Base-by-base conservation (phyloP, 2,329 filamentous ascomycete species). In the Thyridium curvatum region DNA sequence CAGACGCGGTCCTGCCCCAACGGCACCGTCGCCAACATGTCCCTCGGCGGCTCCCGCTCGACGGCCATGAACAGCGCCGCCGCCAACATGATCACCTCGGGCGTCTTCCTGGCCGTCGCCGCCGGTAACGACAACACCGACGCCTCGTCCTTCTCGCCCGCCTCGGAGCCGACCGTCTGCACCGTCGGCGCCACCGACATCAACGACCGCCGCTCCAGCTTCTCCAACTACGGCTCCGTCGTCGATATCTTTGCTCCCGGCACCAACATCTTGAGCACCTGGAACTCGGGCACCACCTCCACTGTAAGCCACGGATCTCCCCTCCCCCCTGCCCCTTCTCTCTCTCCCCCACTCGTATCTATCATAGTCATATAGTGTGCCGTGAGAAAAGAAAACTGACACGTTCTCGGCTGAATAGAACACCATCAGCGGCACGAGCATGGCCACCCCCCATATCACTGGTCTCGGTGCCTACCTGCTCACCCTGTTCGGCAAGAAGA, bases 21-120 rank as follows among this genome's bases (percentile, higher is more conserved):
- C 37, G 66, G 68, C 32, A 58, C 65, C 30, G 72, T 78, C 13
- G 66, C 71, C 49, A 75, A 71, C 60, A 75, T 79, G 73, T 75
- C 71, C 13, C 67, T 79, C 4, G 74, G 75, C 9, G 74, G 73
- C 13, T 37, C 49, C 41, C 57, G 48, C 42, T 71, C 70, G 3
- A 41, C 58, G 3, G 53, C 72, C 10, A 49, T 77, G 46, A 79
- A 78, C 64, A 54, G 51, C 14, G 73, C 73, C 8, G 71, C 74
- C 8, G 61, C 61, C 18, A 58, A 56, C 39, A 61, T 73, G 18
- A 60, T 71, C 46, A 47, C 47, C 8, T 58, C 62, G 0, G 73
- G 72, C 12, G 58, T 76, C 43, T 73, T 75, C 49, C 59, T 76
- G 30, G 72, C 68, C 37, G 73, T 77, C 10, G 74, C 75, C 3